phyloP scores from a whole-genome alignment of 352 stramenopile genomes.

The Thraustotheca clavata region DNA sequence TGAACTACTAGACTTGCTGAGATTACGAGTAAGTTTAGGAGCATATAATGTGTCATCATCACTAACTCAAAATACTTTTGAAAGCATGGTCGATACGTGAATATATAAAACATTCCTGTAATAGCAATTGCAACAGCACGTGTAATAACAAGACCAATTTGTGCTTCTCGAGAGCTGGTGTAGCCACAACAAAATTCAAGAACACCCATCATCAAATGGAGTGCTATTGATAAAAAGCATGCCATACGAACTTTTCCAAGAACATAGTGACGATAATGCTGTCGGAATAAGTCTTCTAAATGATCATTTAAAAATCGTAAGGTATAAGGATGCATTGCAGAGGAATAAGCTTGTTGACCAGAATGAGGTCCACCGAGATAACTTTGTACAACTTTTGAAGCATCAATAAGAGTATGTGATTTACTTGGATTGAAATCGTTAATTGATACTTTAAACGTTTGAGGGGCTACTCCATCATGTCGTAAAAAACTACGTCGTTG shows the following conservation, averaged over 20 bases:
- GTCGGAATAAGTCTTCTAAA: slow-evolving; percentile 60
- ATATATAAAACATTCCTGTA: slow-evolving; percentile 34
- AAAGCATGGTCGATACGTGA: slow-evolving; percentile 38
- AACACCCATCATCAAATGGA: slow-evolving; percentile 42
- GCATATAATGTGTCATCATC: slow-evolving; percentile 45
- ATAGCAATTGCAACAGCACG: slow-evolving; percentile 34
- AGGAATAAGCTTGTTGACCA: not conserved
- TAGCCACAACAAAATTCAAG: slow-evolving; percentile 39
- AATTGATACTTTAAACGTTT: not conserved
- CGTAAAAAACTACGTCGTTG: not conserved
- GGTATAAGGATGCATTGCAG: slow-evolving; percentile 41
- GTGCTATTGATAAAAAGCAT: slow-evolving; percentile 35
- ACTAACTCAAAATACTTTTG: slow-evolving; percentile 37
- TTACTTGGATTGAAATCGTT: not conserved
- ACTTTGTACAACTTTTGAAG: not conserved
- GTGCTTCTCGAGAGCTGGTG: not conserved
- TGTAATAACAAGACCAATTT: slow-evolving; percentile 33
- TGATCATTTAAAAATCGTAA: slow-evolving; percentile 46
- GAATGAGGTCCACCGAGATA: slow-evolving; percentile 5
- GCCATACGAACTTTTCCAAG: slow-evolving; percentile 49
- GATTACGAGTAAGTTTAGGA: slow-evolving; percentile 20
- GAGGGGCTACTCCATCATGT: not conserved
- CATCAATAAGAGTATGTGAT: not conserved
- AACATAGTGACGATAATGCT: slow-evolving; percentile 69
- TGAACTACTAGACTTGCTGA: not conserved